Base-by-base conservation (phyloP, 1,284 basidiomycete genomes). In the Porodaedalea pini region DNA sequence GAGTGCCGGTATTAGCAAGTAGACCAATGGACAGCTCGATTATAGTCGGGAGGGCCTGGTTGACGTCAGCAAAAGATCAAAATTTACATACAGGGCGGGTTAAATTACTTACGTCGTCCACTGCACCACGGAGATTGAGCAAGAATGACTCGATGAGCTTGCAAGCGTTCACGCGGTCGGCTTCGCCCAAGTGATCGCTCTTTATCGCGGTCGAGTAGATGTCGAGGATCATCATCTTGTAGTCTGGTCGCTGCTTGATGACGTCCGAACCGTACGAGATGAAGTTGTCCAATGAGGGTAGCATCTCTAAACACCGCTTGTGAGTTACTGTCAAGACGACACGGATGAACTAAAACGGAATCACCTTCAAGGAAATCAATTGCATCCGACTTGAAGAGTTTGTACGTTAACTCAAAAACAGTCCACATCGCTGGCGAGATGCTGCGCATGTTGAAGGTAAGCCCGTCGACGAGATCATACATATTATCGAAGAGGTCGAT, bases 251-350 rank as follows among this genome's bases (percentile, higher is more conserved):
- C 32, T 79, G 68, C 65, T 86, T 85, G 71, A 96, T 86, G 11
- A 84, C 74, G 11, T 92, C 88, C 17, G 82, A 78, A 8, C 93
- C 93, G 67, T 86, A 95, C 11, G 89, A 91, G 53, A 96, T 78
- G 70, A 93, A 92, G 76, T 96, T 96, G 75, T 94, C 92, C 56
- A 96, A 73, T 2, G 89, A 86, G 6, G 91, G 89, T 43, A 94
- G 78, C 91, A 94, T 94, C 69, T 96, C 93, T 89, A 65, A 47
- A n/a, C 13, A 51, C 54, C n/a, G 19, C 17, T 45, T 25, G 21
- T 58, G 21, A 43, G 59, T 25, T 39, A 21, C 49, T 31, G 10
- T 39, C 43, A 45, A 47, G 17, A 19, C 27, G 37, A 51, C 61
- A 37, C n/a, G n/a, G 44, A 34, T 2, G 44, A 29, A 31, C 29